Evolutionary conservation across 805 yeast species (phyloP).

Genomic region (Starmera dryadoides): DNA sequence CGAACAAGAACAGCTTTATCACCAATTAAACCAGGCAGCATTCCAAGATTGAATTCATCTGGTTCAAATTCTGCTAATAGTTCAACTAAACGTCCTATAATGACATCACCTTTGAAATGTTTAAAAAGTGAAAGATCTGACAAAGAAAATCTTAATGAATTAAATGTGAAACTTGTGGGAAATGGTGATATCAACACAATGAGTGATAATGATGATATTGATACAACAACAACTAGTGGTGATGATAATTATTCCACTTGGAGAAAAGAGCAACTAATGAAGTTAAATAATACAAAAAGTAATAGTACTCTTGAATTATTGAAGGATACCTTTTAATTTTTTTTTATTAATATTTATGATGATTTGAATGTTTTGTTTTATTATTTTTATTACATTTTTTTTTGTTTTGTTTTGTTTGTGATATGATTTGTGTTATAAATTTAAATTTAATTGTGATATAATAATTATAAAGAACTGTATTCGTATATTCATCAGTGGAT

Average conservation of each 20-base stretch:
- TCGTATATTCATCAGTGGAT: too few species aligned
- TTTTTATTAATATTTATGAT: not conserved
- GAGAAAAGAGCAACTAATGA: conserved; percentile 20
- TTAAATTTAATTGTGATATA: not conserved
- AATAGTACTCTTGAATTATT: conserved; percentile 7
- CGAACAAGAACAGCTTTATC: conserved; percentile 5
- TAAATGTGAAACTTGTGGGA: too few species aligned
- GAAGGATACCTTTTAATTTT: conserved; percentile 12
- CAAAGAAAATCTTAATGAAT: conserved; percentile 8
- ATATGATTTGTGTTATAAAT: not conserved
- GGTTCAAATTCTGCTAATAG: not conserved
- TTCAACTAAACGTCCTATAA: conserved; percentile 4
- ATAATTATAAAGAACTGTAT: too few species aligned
- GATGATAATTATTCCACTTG: conserved; percentile 15
- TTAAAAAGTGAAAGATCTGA: conserved; percentile 5
- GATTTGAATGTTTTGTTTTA: not conserved
- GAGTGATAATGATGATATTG: conserved; percentile 7
- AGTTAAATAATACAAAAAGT: conserved; percentile 11
- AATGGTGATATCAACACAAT: conserved; percentile 1
- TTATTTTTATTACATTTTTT: not conserved
- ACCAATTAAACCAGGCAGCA: conserved; percentile 9
- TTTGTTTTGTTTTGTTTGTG: not conserved
- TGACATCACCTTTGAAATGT: conserved; percentile 21
- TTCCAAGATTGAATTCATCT: not conserved
- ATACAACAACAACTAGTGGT: conserved; percentile 5